These are phyloP conservation scores for Pichia phayaonensis DNA, from an alignment of 805 yeast genomes.

Conservation along the genomic window DNA sequence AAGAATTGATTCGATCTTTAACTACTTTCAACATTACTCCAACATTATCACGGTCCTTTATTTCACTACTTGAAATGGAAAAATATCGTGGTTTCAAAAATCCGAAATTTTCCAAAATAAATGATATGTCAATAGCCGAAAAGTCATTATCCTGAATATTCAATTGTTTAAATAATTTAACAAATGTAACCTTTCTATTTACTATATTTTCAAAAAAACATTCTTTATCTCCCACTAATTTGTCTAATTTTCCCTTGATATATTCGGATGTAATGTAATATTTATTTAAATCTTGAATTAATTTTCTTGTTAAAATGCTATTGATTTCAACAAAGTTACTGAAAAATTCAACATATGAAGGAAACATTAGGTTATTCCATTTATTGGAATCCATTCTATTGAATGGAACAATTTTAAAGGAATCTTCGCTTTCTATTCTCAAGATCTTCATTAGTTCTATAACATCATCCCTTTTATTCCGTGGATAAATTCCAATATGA, in stretches of 20 bases:
- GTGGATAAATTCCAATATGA: constrained; percentile 87
- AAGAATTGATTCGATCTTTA: constrained; percentile 31
- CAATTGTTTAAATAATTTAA: constrained; percentile 55
- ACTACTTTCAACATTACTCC: constrained; percentile 85
- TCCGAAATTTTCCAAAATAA: constrained; percentile 69
- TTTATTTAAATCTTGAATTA: constrained; percentile 29
- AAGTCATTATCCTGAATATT: constrained; percentile 51
- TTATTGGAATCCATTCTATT: constrained; percentile 51
- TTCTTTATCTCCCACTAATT: constrained; percentile 26
- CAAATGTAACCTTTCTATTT: constrained; percentile 49
- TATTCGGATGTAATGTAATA: constrained; percentile 20
- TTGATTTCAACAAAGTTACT: constrained; percentile 78
- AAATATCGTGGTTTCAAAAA: constrained; percentile 84
- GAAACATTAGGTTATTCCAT: constrained; percentile 29
- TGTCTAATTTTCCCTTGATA: neutral
- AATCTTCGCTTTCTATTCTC: constrained; percentile 41
- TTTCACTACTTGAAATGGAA: constrained; percentile 78
- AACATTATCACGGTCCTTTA: constrained; percentile 52
- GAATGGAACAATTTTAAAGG: constrained; percentile 49
- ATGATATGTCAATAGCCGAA: constrained; percentile 69
- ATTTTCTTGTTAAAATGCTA: constrained; percentile 80
- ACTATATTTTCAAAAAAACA: constrained; percentile 55
- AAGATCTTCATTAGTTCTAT: constrained; percentile 53
- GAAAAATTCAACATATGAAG: constrained; percentile 64
- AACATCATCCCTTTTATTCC: constrained; percentile 64